Conservation (phyloP, 2,329 filamentous ascomycete species). For the Colletotrichum aenigma region DNA sequence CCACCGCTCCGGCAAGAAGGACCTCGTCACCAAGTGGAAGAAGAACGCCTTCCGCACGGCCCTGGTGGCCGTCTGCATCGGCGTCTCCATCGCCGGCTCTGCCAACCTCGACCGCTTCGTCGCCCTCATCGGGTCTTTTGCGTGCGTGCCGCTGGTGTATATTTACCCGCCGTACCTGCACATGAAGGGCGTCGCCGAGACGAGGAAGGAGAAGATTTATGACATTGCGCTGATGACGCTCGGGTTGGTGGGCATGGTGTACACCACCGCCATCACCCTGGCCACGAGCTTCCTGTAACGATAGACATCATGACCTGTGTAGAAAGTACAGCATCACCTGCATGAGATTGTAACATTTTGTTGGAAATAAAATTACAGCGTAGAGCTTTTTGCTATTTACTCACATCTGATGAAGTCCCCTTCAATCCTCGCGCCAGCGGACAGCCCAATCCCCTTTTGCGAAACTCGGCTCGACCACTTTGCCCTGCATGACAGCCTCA, state of each 20-base stretch:
- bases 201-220: slow-evolving; percentile 56
- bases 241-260: slow-evolving; percentile 71
- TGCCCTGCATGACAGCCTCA: slow-evolving; percentile 63
- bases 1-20: slow-evolving; percentile 70
- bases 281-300: slow-evolving; percentile 40
- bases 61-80: slow-evolving; percentile 63
- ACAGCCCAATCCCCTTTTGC: slow-evolving; percentile 66
- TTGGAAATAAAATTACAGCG: background rate
- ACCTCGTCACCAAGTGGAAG: slow-evolving; percentile 72
- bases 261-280: slow-evolving; percentile 70
- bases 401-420: too few relatives aligned
- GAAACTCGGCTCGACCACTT: slow-evolving; percentile 63
- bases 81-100: slow-evolving; percentile 67
- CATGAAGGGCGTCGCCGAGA: slow-evolving; percentile 68
- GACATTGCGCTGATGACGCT: slow-evolving; percentile 68
- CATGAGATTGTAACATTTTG: background rate
- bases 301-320: background rate
- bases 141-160: slow-evolving; percentile 95
- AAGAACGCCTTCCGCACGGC: slow-evolving; percentile 71
- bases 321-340: background rate
- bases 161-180: slow-evolving; percentile 77
- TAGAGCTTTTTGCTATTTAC: background rate
- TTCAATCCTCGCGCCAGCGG: slow-evolving; percentile 54
- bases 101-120: slow-evolving; percentile 90
- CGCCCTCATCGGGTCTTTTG: slow-evolving; percentile 93